Evolutionary conservation across 148 eudicot species (phyloP), one percentile per base, ranked within the genome.

Genomic region (Fagopyrum esculentum): DNA sequence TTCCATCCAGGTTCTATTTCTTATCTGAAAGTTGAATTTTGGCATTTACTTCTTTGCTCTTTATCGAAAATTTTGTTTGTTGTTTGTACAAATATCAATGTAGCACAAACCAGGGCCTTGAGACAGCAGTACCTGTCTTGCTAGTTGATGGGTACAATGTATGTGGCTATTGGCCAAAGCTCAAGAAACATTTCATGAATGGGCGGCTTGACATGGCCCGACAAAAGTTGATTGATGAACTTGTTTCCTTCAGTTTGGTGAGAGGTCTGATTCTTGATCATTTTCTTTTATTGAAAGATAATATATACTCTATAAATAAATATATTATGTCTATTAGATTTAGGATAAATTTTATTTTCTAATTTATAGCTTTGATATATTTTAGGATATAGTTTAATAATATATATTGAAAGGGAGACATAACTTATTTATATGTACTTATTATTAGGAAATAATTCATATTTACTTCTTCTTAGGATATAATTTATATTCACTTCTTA

Each of bases 61-160:
- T 80, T 50, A 56, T 44, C 40, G 75, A 74, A 74, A 76, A 60
- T 44, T 56, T 74, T 40, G 47, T 57, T n/a, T 30, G 54, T 80
- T 47, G 29, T 78, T 60, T 81, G 46, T 78, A 4, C 3, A 49
- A 71, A 71, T 16, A n/a, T 49, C 51, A 77, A 72, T 77, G 76
- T 90, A 96, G 99, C 77, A 89, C 97, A 49, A 85, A 89, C 74
- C 91, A 92, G 84, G 93, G 87, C 9, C 9, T 96, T 63, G 93
- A 90, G 63, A 84, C 79, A 73, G 99, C 89, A 76, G 86, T 75
- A 74, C 97, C 99, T 75, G 98, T 96, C 77, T 86, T 96, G 82
- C 97, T 96, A 72, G 98, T 96, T 83, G 99, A 96, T 87, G 99
- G 98, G 50, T 96, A 96, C 78, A 96, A 96, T 79, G 94, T 96